A percentile compares a stretch with the other conserved stretches of the same genome.
Evolutionary conservation across 202 grass and related monocot genomes (phyloP).

Genomic region (Musa balbisiana): DNA sequence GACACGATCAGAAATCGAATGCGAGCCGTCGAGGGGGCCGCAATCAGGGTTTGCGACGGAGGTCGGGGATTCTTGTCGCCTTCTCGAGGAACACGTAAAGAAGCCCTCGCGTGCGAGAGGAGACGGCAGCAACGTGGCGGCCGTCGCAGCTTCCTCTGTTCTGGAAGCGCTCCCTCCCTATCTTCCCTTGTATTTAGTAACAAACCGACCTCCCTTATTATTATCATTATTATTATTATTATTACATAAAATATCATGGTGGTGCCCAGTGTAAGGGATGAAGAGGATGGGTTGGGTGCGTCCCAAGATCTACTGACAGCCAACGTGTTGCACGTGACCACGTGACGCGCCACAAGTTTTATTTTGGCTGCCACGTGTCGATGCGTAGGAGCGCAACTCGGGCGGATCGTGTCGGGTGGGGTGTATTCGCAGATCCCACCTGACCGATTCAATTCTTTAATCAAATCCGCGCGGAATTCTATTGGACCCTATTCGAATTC

Average conservation of each 20-base stretch:
- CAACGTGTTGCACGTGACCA: neutral
- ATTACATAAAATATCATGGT: neutral
- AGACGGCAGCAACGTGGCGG: neutral
- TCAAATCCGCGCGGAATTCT: no score
- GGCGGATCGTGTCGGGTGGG: no score
- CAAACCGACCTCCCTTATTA: neutral
- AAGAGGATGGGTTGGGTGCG: neutral
- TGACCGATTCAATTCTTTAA: no score
- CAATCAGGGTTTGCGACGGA: neutral
- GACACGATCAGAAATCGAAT: neutral
- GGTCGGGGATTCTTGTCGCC: neutral
- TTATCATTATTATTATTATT: no score
- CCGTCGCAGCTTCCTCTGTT: neutral
- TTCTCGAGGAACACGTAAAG: neutral
- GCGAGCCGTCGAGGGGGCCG: neutral
- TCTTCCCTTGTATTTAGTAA: neutral
- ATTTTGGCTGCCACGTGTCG: no score
- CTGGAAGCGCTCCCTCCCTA: neutral
- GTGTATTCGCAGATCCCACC: no score
- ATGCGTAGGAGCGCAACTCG: no score
- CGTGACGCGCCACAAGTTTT: no score
- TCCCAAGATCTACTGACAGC: neutral
- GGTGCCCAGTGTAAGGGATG: neutral
- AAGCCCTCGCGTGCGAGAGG: neutral
- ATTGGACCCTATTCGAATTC: no score